These are phyloP conservation scores for Teunomyces tritomae DNA, from an alignment of 805 yeast species.

Conservation along the genomic window DNA sequence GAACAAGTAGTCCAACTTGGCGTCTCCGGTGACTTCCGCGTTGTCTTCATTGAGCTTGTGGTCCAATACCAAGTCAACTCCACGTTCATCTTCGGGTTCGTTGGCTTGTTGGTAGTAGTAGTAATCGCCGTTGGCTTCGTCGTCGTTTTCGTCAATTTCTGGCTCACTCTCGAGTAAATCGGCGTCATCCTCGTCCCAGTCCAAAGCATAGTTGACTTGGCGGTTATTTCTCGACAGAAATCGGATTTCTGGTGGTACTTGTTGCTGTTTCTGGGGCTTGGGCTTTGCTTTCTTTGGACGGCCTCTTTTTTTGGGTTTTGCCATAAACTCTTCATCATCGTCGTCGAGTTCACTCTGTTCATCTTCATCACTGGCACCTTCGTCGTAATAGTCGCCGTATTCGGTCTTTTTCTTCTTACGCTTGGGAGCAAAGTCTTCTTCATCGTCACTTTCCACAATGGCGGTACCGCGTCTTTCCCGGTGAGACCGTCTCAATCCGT, in stretches of 20 bases:
- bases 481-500: constrained; percentile 76
- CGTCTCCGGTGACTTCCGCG: constrained; percentile 45
- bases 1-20: constrained; percentile 58
- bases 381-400: constrained; percentile 16
- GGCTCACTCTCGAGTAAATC: constrained; percentile 50
- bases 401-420: constrained; percentile 9
- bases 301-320: constrained; percentile 16
- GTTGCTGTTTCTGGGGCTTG: constrained; percentile 3
- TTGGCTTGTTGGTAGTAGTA: constrained; percentile 32
- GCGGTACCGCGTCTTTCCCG: constrained; percentile 49
- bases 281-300: constrained; percentile 4
- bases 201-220: constrained; percentile 75
- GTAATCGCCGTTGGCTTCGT: constrained; percentile 33
- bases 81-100: constrained; percentile 32
- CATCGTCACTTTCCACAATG: constrained; percentile 36
- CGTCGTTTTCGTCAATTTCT: constrained; percentile 20
- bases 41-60: constrained; percentile 35
- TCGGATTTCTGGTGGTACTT: constrained; percentile 52
- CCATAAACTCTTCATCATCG: constrained; percentile 22
- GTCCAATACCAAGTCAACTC: constrained; percentile 41
- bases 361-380: constrained; percentile 16
- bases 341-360: constrained; percentile 20
- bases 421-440: constrained; percentile 22
- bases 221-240: constrained; percentile 72
- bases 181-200: constrained; percentile 57